These are phyloP conservation scores for Fusarium zealandicum DNA, from an alignment of 2,329 filamentous ascomycete genomes.

Conservation along the genomic window DNA sequence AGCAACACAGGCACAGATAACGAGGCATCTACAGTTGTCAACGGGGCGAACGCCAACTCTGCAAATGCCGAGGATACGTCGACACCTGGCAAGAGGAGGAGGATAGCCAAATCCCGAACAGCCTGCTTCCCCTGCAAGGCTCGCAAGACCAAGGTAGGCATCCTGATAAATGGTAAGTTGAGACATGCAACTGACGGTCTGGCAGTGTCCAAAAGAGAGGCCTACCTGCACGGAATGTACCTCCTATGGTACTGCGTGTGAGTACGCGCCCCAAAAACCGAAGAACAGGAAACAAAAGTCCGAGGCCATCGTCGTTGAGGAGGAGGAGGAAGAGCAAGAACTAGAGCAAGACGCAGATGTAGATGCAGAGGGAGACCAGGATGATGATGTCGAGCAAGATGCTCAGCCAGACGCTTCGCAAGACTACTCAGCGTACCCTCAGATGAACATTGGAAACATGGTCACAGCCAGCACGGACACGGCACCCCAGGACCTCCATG, in stretches of 20 bases:
- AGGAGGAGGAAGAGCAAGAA: constrained; percentile 25
- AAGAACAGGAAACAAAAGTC: constrained; percentile 36
- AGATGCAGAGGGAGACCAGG: constrained; percentile 14
- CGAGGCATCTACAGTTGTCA: constrained; percentile 6
- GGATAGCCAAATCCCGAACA: constrained; percentile 43
- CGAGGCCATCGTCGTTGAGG: constrained; percentile 18
- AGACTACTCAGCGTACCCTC: constrained; percentile 39
- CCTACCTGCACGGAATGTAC: constrained; percentile 52
- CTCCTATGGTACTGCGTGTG: constrained; percentile 44
- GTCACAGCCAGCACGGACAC: constrained; percentile 35
- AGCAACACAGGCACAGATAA: constrained; percentile 21
- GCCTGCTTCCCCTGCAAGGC: constrained; percentile 49
- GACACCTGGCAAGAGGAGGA: constrained; percentile 24
- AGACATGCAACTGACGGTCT: background rate
- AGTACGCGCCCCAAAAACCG: constrained; percentile 49
- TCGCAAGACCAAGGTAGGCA: constrained; percentile 50
- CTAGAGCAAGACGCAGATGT: constrained; percentile 27
- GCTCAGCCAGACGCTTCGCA: constrained; percentile 16
- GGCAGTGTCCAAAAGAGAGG: constrained; percentile 51
- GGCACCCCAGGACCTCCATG: constrained; percentile 28
- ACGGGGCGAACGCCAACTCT: background rate
- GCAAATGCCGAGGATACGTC: constrained; percentile 3
- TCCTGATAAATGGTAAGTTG: background rate
- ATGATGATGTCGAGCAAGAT: constrained; percentile 23
- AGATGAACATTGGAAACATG: constrained; percentile 42